Evolutionary conservation across 2,329 filamentous ascomycete genomes (phyloP).

Genomic region (Cladorrhinum sp.): DNA sequence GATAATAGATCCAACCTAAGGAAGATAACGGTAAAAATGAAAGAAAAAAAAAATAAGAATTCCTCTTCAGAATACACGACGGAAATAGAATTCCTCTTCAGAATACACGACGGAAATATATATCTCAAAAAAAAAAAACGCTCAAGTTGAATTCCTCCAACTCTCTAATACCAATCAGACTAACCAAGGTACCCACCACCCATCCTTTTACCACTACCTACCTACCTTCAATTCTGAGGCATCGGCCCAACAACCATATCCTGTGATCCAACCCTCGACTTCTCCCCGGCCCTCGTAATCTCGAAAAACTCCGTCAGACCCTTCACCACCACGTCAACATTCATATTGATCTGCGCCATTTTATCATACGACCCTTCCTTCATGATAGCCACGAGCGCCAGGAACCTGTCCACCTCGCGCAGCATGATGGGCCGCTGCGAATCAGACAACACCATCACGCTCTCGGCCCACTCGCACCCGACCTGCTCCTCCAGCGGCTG

Average conservation of each 20-base stretch:
- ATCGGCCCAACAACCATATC: neutral
- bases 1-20: no score
- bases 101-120: no score
- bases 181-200: neutral
- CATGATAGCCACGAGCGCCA: slow-evolving; percentile 83
- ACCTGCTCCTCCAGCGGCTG: slow-evolving; percentile 63
- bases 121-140: no score
- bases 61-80: no score
- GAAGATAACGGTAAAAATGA: no score
- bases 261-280: slow-evolving; percentile 39
- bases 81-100: no score
- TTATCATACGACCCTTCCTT: slow-evolving; percentile 80
- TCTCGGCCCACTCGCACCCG: slow-evolving; percentile 64
- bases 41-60: no score
- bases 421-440: slow-evolving; percentile 63
- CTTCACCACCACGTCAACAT: slow-evolving; percentile 77
- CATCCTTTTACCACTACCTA: neutral
- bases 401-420: slow-evolving; percentile 68
- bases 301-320: slow-evolving; percentile 77
- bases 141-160: neutral
- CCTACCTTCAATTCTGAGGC: neutral
- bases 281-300: slow-evolving; percentile 48
- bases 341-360: slow-evolving; percentile 83
- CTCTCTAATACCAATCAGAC: no score
- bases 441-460: slow-evolving; percentile 64